Conservation (phyloP, 345 rosid species). For the Gossypium sturtianum region DNA sequence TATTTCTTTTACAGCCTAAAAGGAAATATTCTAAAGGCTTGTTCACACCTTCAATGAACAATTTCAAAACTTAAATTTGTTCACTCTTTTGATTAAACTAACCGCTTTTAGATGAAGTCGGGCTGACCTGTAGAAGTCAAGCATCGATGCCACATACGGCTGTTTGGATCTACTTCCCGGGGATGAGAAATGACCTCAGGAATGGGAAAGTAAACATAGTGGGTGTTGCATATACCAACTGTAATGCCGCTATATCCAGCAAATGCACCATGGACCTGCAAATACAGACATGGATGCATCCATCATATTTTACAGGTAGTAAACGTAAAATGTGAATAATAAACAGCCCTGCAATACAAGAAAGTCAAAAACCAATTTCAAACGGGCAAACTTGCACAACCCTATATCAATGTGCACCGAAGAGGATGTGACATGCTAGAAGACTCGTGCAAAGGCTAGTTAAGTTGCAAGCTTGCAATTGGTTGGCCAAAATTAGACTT, state of each 20-base stretch:
- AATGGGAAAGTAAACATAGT: slow-evolving; percentile 86
- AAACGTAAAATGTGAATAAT: not conserved
- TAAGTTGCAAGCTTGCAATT: not conserved
- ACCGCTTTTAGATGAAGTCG: slow-evolving; percentile 47
- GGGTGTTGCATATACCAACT: slow-evolving; percentile 93
- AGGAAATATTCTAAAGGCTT: not conserved
- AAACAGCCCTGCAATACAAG: not conserved
- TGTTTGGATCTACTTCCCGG: slow-evolving; percentile 84
- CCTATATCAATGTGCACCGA: not conserved
- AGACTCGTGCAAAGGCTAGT: not conserved
- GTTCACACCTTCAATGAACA: not conserved
- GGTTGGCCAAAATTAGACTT: not conserved
- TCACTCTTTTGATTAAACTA: not conserved
- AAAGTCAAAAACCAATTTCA: not conserved
- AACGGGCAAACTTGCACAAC: not conserved
- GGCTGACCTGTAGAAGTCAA: slow-evolving; percentile 97
- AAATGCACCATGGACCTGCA: slow-evolving; percentile 94
- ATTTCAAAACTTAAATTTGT: slow-evolving; percentile 1
- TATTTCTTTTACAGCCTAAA: slow-evolving; percentile 10
- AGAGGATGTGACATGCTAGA: not conserved
- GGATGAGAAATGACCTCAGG: slow-evolving; percentile 89
- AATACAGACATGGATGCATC: not conserved
- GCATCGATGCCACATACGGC: slow-evolving; percentile 99
- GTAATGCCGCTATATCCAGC: slow-evolving; percentile 97
- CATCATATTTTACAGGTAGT: not conserved